Evolutionary conservation across 495 filamentous ascomycete genomes (phyloP).

Genomic region (Xylaria cubensis): DNA sequence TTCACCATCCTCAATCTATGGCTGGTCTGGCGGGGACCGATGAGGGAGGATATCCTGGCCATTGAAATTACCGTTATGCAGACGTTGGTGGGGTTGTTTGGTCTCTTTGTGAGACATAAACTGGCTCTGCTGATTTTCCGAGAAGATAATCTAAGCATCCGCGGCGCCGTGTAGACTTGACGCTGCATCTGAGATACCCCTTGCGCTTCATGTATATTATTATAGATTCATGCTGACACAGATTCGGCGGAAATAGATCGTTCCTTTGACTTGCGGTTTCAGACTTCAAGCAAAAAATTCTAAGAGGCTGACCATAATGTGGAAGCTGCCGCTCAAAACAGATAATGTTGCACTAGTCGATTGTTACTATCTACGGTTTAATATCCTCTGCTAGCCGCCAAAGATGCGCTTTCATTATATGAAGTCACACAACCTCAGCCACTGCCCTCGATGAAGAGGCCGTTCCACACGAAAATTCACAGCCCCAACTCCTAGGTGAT

Average conservation of each 20-base stretch:
- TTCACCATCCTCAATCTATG: slow-evolving; percentile 93
- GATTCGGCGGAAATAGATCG: neutral
- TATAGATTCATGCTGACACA: slow-evolving; percentile 25
- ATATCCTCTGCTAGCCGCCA: neutral
- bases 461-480: neutral
- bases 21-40: slow-evolving; percentile 93
- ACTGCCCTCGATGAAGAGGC: neutral
- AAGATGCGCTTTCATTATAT: neutral
- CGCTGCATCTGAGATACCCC: slow-evolving; percentile 31
- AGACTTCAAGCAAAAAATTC: neutral
- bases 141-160: slow-evolving; percentile 73
- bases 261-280: slow-evolving; percentile 4
- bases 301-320: neutral
- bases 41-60: slow-evolving; percentile 84
- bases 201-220: slow-evolving; percentile 30
- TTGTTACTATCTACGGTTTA: neutral
- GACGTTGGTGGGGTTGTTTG: slow-evolving; percentile 72
- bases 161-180: slow-evolving; percentile 32
- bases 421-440: neutral
- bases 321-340: neutral
- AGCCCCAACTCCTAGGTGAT: neutral
- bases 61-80: slow-evolving; percentile 79
- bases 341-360: neutral
- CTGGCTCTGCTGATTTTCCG: slow-evolving; percentile 85
- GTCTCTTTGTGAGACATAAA: slow-evolving; percentile 83